A percentile compares a stretch with the other conserved stretches of the same genome.
These are phyloP conservation scores for Effrenium voratum DNA, from an alignment of 73 alveolate genomes.

Conservation along the genomic window DNA sequence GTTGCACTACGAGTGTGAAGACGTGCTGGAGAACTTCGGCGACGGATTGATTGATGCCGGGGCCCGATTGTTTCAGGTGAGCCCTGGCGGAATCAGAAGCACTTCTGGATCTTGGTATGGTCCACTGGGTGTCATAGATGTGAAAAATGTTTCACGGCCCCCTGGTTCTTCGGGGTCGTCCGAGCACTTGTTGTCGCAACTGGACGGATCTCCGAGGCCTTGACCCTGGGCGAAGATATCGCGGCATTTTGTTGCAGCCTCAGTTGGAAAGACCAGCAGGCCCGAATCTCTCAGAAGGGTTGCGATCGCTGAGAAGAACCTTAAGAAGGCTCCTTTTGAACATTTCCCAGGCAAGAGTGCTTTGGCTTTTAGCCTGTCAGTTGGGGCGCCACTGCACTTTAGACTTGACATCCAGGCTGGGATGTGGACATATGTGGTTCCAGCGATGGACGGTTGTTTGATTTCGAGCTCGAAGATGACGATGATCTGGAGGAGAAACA, in stretches of 20 bases:
- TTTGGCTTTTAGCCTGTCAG: not conserved
- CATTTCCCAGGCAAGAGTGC: not conserved
- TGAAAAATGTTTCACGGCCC: not conserved
- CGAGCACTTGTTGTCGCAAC: not conserved
- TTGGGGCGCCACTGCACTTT: not conserved
- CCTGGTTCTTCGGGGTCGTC: not conserved
- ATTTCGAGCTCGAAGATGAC: constrained; percentile 80
- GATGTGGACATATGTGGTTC: constrained; percentile 78
- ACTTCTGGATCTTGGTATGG: not conserved
- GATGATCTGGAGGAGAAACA: constrained; percentile 17
- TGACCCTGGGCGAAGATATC: constrained; percentile 66
- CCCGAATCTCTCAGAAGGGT: not conserved
- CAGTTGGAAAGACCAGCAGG: not conserved
- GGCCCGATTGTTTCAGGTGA: not conserved
- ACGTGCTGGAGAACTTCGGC: constrained; percentile 74
- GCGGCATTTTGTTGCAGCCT: constrained; percentile 27
- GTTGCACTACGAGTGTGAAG: constrained; percentile 83
- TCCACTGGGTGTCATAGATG: too few relatives aligned
- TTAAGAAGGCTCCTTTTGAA: not conserved
- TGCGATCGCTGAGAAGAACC: not conserved
- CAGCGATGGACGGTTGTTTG: constrained; percentile 57
- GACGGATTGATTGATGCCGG: constrained; percentile 46
- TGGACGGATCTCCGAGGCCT: constrained; percentile 4
- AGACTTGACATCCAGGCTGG: constrained; percentile 19
- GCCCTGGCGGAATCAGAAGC: not conserved